Percentiles rank a stretch among this genome's conserved stretches.
These are phyloP conservation scores for Xylariomycetidae sp. DNA, from an alignment of 2,329 filamentous ascomycete species.

Conservation along the genomic window DNA sequence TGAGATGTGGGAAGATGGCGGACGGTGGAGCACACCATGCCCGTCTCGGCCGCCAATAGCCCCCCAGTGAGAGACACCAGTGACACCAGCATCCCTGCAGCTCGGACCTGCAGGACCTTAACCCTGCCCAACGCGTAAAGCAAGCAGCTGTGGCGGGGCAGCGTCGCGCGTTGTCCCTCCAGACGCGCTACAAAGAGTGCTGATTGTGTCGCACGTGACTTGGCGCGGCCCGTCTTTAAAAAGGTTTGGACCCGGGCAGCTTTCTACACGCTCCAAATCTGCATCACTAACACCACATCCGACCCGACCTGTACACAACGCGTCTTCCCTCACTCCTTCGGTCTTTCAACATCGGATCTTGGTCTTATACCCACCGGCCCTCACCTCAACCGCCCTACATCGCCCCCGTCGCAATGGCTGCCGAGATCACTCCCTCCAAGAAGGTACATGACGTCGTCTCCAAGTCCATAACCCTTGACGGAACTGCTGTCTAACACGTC, in stretches of 20 bases:
- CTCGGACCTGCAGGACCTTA: conserved; percentile 3
- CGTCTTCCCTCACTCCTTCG: conserved; percentile 11
- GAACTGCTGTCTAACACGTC: conserved; percentile 14
- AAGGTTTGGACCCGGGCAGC: conserved; percentile 14
- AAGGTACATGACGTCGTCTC: conserved; percentile 40
- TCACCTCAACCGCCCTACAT: conserved; percentile 4
- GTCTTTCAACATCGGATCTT: no score
- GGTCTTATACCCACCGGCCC: conserved; percentile 3
- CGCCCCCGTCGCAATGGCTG: conserved; percentile 56
- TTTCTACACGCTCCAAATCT: conserved; percentile 14
- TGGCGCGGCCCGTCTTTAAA: conserved; percentile 20
- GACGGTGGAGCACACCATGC: no score
- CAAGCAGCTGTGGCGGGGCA: conserved; percentile 19
- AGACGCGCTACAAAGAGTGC: conserved; percentile 8
- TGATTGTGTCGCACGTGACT: conserved; percentile 21
- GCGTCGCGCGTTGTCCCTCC: conserved; percentile 12
- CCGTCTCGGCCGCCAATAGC: no score
- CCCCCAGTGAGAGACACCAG: no score
- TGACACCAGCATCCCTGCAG: no score
- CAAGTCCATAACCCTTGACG: conserved; percentile 7
- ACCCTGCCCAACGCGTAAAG: conserved; percentile 10
- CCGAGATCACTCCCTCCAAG: conserved; percentile 60
- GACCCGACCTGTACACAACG: conserved; percentile 12
- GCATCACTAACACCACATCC: conserved; percentile 8
- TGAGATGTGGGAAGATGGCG: no score